Percentiles rank a stretch among this genome's conserved stretches.
These are phyloP conservation scores for Closterium sp. DNA, from an alignment of 139 green algal genomes.

Conservation along the genomic window DNA sequence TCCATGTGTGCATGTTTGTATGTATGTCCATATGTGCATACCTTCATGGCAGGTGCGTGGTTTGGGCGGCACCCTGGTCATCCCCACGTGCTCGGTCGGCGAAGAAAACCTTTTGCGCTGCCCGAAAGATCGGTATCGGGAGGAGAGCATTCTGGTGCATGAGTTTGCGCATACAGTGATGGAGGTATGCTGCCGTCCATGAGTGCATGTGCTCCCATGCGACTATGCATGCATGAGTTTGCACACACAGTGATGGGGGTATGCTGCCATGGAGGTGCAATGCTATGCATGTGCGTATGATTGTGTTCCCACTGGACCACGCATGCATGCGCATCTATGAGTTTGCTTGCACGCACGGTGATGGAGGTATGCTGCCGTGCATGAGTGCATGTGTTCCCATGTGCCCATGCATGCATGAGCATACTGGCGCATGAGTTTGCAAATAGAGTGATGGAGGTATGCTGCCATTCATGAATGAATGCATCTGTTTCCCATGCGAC, in stretches of 20 bases:
- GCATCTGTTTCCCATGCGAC: not conserved
- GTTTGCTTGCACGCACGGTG: not conserved
- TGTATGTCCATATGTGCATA: not conserved
- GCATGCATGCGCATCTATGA: not conserved
- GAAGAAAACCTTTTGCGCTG: slow-evolving; percentile 50
- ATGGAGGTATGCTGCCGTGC: not conserved
- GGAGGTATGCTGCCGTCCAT: slow-evolving; percentile 35
- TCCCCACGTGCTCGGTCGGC: slow-evolving; percentile 54
- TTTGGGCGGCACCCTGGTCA: slow-evolving; percentile 61
- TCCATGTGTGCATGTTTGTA: too few relatives aligned
- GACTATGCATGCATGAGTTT: not conserved
- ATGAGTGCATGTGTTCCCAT: too few relatives aligned
- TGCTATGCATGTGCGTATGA: not conserved
- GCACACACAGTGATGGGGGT: not conserved
- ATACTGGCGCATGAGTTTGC: too few relatives aligned
- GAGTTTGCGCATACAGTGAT: slow-evolving; percentile 71
- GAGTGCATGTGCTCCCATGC: not conserved
- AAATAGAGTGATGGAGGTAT: slow-evolving; percentile 43
- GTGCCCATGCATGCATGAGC: slow-evolving; percentile 6
- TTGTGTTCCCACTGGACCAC: not conserved
- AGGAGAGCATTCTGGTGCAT: slow-evolving; percentile 71
- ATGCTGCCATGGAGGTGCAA: not conserved
- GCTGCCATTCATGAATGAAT: slow-evolving; percentile 29
- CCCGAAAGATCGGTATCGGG: slow-evolving; percentile 46
- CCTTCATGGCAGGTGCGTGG: slow-evolving; percentile 54